phyloP scores from a whole-genome alignment of 2,329 filamentous ascomycete genomes.

The Monilinia fructigena region DNA sequence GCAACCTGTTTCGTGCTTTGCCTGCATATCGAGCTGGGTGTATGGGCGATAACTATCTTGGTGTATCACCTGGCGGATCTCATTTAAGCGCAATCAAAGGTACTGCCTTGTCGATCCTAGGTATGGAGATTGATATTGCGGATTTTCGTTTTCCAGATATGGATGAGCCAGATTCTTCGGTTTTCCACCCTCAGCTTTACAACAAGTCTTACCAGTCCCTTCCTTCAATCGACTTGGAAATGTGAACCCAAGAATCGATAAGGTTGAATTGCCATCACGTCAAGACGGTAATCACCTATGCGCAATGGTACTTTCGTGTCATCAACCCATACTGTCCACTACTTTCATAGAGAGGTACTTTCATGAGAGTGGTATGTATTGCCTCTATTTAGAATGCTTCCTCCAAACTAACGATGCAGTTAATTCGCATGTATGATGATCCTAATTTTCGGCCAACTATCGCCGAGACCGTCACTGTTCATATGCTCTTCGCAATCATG shows the following conservation, averaged over 20 bases:
- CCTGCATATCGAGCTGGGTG: constrained; percentile 39
- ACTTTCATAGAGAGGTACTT: constrained; percentile 77
- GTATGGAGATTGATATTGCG: constrained; percentile 75
- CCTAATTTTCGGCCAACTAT: constrained; percentile 58
- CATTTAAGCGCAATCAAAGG: constrained; percentile 73
- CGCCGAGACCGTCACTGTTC: constrained; percentile 67
- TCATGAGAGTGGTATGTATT: constrained; percentile 61
- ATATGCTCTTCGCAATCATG: constrained; percentile 78
- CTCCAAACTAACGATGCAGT: constrained; percentile 43
- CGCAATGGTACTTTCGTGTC: constrained; percentile 73
- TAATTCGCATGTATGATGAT: constrained; percentile 69
- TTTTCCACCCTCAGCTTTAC: constrained; percentile 50
- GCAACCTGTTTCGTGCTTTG: constrained; percentile 32
- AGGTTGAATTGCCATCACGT: constrained; percentile 61
- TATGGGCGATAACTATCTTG: constrained; percentile 63
- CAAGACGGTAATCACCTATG: constrained; percentile 66
- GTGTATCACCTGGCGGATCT: constrained; percentile 57
- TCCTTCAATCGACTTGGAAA: constrained; percentile 65
- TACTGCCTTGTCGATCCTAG: constrained; percentile 73
- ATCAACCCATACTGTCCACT: constrained; percentile 71
- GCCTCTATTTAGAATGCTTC: background rate
- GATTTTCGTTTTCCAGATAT: constrained; percentile 67
- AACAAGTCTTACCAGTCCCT: constrained; percentile 73
- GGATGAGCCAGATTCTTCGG: constrained; percentile 55
- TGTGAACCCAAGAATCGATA: constrained; percentile 54